A percentile compares a stretch with the other conserved stretches of the same genome.
Evolutionary conservation across 148 eudicot genomes (phyloP).

Genomic region (Rhododendron mucronatum): DNA sequence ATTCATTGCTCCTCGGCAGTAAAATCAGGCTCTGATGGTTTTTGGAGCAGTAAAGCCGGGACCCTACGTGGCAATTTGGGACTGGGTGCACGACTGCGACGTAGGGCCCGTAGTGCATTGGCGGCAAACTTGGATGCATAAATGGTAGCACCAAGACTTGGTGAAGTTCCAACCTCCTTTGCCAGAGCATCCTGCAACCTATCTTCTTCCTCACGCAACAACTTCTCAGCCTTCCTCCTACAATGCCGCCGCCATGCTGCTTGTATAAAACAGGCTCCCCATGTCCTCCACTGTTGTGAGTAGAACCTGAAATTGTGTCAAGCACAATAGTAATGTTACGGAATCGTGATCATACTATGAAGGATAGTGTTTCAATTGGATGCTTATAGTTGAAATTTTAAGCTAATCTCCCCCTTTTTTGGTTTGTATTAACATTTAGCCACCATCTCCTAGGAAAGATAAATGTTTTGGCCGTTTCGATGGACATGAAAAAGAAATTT

Average conservation of each 20-base stretch:
- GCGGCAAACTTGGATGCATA: conserved; percentile 64
- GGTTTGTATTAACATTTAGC: not conserved
- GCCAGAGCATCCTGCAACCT: conserved; percentile 33
- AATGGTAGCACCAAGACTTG: conserved; percentile 55
- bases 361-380: not conserved
- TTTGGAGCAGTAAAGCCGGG: conserved; percentile 43
- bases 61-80: conserved; percentile 25
- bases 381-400: not conserved
- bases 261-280: conserved; percentile 72
- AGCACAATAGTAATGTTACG: not conserved
- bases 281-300: conserved; percentile 70
- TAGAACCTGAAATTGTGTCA: conserved; percentile 37
- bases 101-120: conserved; percentile 40
- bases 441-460: not conserved
- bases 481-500: not conserved
- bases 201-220: conserved; percentile 47
- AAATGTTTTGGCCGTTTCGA: not conserved
- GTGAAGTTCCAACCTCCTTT: conserved; percentile 38
- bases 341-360: not conserved
- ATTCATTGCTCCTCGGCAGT: conserved; percentile 27
- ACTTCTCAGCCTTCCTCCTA: conserved; percentile 44
- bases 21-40: conserved; percentile 68
- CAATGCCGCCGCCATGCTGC: conserved; percentile 59
- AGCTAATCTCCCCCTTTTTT: not conserved
- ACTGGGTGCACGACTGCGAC: conserved; percentile 22